Conservation (phyloP, 2,329 filamentous ascomycete genomes). For the Fusarium nanum region DNA sequence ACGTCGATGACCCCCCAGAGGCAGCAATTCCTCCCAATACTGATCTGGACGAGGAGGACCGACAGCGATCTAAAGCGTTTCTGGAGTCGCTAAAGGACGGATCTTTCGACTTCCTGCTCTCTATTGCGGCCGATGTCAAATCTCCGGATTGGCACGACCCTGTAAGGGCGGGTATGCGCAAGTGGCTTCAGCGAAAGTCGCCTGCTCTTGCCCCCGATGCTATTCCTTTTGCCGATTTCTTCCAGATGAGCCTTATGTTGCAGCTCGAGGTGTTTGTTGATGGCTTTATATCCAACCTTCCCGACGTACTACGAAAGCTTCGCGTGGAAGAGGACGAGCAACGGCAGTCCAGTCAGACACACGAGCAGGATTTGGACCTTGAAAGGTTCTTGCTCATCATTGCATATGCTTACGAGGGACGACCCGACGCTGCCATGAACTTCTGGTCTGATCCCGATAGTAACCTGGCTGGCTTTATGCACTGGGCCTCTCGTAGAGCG, state of each 20-base stretch:
- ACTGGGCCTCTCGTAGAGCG: constrained; percentile 95
- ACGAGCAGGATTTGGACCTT: constrained; percentile 77
- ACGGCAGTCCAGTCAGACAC: constrained; percentile 72
- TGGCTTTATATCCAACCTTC: constrained; percentile 93
- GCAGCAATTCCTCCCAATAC: constrained; percentile 67
- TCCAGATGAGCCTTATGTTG: constrained; percentile 79
- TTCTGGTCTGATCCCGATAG: constrained; percentile 96
- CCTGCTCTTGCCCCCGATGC: constrained; percentile 75
- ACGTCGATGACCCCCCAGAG: constrained; percentile 76
- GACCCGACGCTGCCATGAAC: constrained; percentile 83
- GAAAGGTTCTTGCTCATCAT: constrained; percentile 94
- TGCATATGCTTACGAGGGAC: constrained; percentile 88
- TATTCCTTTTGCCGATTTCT: constrained; percentile 75
- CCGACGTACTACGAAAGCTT: constrained; percentile 87
- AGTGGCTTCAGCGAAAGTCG: constrained; percentile 85
- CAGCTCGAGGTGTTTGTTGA: constrained; percentile 90
- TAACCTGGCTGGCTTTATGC: constrained; percentile 92
- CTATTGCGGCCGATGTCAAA: constrained; percentile 83
- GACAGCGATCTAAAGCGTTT: constrained; percentile 78
- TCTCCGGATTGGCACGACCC: constrained; percentile 89
- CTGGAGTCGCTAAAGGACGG: constrained; percentile 84
- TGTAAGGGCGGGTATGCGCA: constrained; percentile 82
- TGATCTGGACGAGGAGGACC: constrained; percentile 76
- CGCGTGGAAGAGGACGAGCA: constrained; percentile 92
- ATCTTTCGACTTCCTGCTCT: constrained; percentile 90